Evolutionary conservation across 768 basidiomycete genomes (phyloP).

Genomic region (Mycena kentingensis): DNA sequence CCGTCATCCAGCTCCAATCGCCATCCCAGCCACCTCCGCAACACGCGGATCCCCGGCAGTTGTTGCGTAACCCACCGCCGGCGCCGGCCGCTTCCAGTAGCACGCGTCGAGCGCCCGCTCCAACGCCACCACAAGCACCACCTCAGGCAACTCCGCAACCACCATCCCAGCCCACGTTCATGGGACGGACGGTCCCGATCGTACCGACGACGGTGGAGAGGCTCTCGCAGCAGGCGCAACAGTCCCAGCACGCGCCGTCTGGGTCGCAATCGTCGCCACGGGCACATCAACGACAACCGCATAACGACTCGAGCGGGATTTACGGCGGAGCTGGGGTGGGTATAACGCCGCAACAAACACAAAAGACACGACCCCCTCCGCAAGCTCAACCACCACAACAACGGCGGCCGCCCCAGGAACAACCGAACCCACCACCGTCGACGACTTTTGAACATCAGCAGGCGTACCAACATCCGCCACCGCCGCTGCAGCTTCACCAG

Average conservation of each 20-base stretch:
- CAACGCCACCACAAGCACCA: constrained; percentile 12
- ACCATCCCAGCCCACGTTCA: constrained; percentile 14
- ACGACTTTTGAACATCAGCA: not conserved
- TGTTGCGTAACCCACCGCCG: not conserved
- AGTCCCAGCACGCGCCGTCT: constrained; percentile 7
- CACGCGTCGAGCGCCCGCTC: constrained; percentile 28
- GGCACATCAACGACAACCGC: not conserved
- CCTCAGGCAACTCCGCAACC: constrained; percentile 17
- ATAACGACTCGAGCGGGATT: not conserved
- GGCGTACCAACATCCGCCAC: not conserved
- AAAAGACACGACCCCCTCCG: constrained; percentile 2
- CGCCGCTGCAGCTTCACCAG: not conserved
- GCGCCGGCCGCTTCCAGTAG: constrained; percentile 19
- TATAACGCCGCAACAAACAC: not conserved
- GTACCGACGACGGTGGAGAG: not conserved
- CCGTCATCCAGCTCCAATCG: constrained; percentile 20
- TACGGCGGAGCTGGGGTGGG: not conserved
- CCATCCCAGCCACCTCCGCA: constrained; percentile 29
- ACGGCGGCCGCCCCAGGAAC: constrained; percentile 7
- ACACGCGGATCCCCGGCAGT: constrained; percentile 20
- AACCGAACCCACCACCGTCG: constrained; percentile 5
- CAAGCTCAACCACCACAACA: constrained; percentile 22
- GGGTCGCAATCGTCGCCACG: constrained; percentile 6
- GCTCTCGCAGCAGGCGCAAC: not conserved
- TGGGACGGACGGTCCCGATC: not conserved